Evolutionary conservation across 2,329 filamentous ascomycete species (phyloP), one percentile per base, ranked within the genome.

Genomic region (Beauveria pseudobassiana): DNA sequence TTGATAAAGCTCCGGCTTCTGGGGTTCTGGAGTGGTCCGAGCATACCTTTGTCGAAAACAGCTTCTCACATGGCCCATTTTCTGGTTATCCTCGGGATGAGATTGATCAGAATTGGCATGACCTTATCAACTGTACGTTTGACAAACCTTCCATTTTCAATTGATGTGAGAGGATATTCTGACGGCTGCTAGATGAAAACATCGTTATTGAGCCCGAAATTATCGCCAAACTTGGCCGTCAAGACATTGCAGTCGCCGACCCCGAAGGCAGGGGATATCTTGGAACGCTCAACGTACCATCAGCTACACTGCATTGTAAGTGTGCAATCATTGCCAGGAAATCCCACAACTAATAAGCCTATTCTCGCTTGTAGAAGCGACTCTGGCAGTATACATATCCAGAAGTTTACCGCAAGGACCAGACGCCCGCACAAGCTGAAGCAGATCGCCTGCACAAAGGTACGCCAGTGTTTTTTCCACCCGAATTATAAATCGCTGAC

Each of bases 261-360:
- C 54, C 61, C 12, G 61, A 59, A 14, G 56, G 54, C 5, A 34
- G 54, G 6, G 55, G 50, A 9, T 61, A 61, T 20, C 57, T 64
- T 40, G 60, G 54, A 18, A 63, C 60, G 5, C 50, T 64, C 14
- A 64, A 63, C 59, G 62, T 63, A 62, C 28, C 62, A 63, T 26
- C 50, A 63, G 40, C 62, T 63, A 14, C 62, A 63, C 22, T 63
- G 62, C 40, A 58, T 63, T 34, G 62, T 63, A 34, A 34, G 59
- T 61, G 12, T 34, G 4, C 3, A 20, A 5, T 18, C 8, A 8
- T 20, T 7, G 1, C 24, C 16, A 7, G 10, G 3, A 5, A 7
- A 2, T 28, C 5, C 12, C 1, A 5, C 20, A 2, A 38, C 50
- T 54, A 46, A 42, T 18, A 26, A 18, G 8, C 12, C 16, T 14